These are phyloP conservation scores for Astraeus odoratus DNA, from an alignment of 768 basidiomycete genomes.

Conservation along the genomic window DNA sequence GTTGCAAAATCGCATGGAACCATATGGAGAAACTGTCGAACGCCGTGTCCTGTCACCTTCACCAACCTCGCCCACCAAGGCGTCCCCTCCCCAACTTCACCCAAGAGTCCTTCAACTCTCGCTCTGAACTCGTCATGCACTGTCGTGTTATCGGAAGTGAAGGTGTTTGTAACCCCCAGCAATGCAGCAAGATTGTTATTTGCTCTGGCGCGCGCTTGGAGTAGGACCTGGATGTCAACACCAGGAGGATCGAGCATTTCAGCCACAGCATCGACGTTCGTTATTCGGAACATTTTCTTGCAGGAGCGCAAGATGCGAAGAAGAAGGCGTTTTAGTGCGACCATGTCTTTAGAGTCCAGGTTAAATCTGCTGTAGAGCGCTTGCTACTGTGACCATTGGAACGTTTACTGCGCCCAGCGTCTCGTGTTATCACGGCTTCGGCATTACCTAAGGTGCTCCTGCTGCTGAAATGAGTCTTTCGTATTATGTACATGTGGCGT, in stretches of 20 bases:
- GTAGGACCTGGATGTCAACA: background rate
- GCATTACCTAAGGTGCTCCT: too few species aligned
- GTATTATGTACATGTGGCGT: too few species aligned
- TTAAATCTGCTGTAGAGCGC: background rate
- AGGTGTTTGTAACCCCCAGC: slow-evolving; percentile 34
- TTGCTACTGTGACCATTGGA: background rate
- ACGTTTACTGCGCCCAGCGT: too few species aligned
- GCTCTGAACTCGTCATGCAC: slow-evolving; percentile 26
- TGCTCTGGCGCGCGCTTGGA: background rate
- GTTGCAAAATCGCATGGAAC: slow-evolving; percentile 24
- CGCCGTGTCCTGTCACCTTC: background rate
- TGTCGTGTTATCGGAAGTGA: slow-evolving; percentile 31
- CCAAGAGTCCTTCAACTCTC: background rate
- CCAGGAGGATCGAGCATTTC: slow-evolving; percentile 1
- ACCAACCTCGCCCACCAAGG: background rate
- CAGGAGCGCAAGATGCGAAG: background rate
- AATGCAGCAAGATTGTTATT: background rate
- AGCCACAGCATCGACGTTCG: background rate
- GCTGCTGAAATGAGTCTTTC: too few species aligned
- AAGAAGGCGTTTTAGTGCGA: background rate
- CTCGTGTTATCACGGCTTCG: too few species aligned
- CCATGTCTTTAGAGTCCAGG: background rate
- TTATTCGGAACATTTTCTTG: background rate
- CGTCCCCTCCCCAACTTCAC: background rate
- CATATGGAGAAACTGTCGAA: background rate